A percentile compares a stretch with the other conserved stretches of the same genome.
Conservation (phyloP, 2,329 filamentous ascomycete species). For the Colletotrichum tabaci region DNA sequence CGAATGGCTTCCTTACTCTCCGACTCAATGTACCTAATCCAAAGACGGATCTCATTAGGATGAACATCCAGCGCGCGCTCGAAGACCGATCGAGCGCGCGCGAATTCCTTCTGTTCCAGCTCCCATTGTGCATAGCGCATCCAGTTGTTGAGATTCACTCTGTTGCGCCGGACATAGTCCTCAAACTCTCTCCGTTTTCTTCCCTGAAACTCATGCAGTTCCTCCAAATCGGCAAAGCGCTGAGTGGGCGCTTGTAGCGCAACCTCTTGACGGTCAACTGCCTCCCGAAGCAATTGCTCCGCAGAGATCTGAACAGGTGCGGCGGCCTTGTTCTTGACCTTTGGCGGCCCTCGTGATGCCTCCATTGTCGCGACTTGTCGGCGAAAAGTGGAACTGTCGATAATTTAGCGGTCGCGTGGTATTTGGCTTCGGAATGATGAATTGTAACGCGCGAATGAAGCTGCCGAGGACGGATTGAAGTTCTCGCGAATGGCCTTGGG, state of each 20-base stretch:
- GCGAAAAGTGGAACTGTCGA: not conserved
- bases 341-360: conserved; percentile 88
- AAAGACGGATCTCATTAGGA: conserved; percentile 86
- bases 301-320: conserved; percentile 94
- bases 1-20: conserved; percentile 83
- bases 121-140: conserved; percentile 98
- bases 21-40: conserved; percentile 94
- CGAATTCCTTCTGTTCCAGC: conserved; percentile 97
- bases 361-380: conserved; percentile 76
- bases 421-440: not conserved
- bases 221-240: conserved; percentile 95
- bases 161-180: conserved; percentile 95
- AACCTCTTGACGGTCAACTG: conserved; percentile 95
- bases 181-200: conserved; percentile 97
- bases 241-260: conserved; percentile 91
- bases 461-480: not conserved
- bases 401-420: not conserved
- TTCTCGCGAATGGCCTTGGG: not conserved
- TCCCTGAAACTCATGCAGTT: conserved; percentile 97
- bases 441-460: not conserved
- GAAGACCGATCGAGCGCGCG: conserved; percentile 91
- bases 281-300: conserved; percentile 96
- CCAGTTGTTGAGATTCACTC: conserved; percentile 99
- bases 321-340: conserved; percentile 98
- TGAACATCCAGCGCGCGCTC: conserved; percentile 95